Evolutionary conservation across 495 filamentous ascomycete genomes (phyloP).

Genomic region (Penicillium cinerascens): DNA sequence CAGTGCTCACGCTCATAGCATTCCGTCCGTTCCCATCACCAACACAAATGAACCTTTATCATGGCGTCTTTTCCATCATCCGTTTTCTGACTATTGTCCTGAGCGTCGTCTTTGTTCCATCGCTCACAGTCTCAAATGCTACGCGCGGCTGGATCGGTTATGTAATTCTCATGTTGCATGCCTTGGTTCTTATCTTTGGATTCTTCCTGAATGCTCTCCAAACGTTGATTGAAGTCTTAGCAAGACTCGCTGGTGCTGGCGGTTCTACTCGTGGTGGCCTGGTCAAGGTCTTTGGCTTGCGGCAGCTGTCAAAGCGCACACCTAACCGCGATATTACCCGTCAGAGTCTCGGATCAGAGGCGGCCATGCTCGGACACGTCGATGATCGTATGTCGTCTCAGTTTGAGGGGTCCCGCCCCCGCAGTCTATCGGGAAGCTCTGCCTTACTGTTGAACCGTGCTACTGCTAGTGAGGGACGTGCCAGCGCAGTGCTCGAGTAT

Average conservation of each 20-base stretch:
- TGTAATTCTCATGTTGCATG: slow-evolving; percentile 82
- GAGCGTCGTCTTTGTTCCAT: slow-evolving; percentile 83
- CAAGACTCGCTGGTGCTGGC: slow-evolving; percentile 75
- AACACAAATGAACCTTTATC: slow-evolving; percentile 97
- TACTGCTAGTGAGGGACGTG: slow-evolving; percentile 44
- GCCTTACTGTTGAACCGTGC: slow-evolving; percentile 63
- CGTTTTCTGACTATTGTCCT: slow-evolving; percentile 77
- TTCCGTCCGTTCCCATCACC: slow-evolving; percentile 86
- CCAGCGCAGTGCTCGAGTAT: slow-evolving; percentile 44
- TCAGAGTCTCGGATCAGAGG: slow-evolving; percentile 74
- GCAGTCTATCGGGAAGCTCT: slow-evolving; percentile 84
- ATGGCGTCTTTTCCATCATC: slow-evolving; percentile 75
- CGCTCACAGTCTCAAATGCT: slow-evolving; percentile 68
- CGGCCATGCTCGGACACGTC: slow-evolving; percentile 69
- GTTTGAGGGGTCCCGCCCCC: slow-evolving; percentile 59
- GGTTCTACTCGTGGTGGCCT: slow-evolving; percentile 82
- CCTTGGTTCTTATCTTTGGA: slow-evolving; percentile 80
- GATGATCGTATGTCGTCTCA: slow-evolving; percentile 64
- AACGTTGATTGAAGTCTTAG: slow-evolving; percentile 81
- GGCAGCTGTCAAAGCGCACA: slow-evolving; percentile 78
- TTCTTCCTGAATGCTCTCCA: slow-evolving; percentile 92
- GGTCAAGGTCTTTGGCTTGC: slow-evolving; percentile 86
- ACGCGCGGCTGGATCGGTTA: slow-evolving; percentile 95
- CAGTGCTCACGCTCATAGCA: slow-evolving; percentile 80
- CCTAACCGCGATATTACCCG: slow-evolving; percentile 59